Base-by-base conservation (phyloP, 2,329 filamentous ascomycete genomes). In the Paraphaeosphaeria sporulosa region DNA sequence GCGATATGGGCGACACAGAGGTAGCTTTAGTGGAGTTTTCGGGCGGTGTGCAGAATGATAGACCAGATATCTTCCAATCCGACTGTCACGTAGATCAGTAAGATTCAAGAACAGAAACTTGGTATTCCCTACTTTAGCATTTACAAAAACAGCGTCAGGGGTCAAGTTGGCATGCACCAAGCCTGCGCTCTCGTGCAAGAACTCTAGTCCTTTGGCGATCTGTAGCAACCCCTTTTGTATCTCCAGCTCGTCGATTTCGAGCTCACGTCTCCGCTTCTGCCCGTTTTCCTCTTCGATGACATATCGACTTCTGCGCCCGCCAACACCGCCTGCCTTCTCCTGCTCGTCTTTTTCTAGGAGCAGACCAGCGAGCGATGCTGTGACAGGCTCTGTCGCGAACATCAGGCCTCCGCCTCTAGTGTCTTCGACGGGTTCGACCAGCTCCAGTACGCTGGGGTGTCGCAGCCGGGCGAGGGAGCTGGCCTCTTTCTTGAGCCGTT, bases 11-110 rank as follows among this genome's bases (percentile, higher is more conserved):
- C 44, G 89, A 85, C 51, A 96, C 87, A 4, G 92, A 90, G 3
- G 92, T 91, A 48, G 89, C 84, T 66, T 90, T 89, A 30, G 87
- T 89, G 21, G 91, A 91, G 69, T 87, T 86, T 68, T 93, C 91
- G 51, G 92, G 87, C 15, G 93, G 91, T 48, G 91, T 91, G 74
- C 91, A 92, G 77, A 97, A 99, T 0, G 91, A 88, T 42, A 99
- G 85, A n/a, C 94, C 95, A 69, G 93, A 94, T 62, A 99, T 92
- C 77, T 99, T 99, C 95, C 95, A 99, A 78, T 99, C 95, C 50
- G 92, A 96, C 89, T 92, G 71, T 71, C 63, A 59, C 63, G 19
- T 54, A 15, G 49, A 73, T 78, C 65, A 78, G 77, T 57, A 68
- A 60, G 40, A 25, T 40, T 58, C 57, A 30, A 9, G 53, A 50